Evolutionary conservation across 129 eudicot species (phyloP), one percentile per base, ranked within the genome.

Genomic region (Flaveria sonorensis): DNA sequence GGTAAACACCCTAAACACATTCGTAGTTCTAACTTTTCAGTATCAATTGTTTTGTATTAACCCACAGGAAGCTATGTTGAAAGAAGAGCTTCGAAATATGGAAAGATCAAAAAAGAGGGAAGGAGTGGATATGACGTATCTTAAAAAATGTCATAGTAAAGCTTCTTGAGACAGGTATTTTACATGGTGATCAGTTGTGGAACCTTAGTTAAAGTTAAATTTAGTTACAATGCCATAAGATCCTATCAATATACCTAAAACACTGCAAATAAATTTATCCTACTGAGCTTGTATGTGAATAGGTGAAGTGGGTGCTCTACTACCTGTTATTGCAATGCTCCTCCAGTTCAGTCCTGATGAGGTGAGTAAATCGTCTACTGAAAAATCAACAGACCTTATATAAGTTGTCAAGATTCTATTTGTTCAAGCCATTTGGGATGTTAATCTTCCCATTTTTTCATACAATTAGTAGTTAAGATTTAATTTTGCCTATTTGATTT

Each of bases 301-400:
- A 95, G 99, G 99, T 80, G 99, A 95, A 84, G 99, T 92, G 67
- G 97, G 92, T 82, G 96, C 96, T 57, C 78, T 95, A 79, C 88
- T 95, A 30, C 99, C 99, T 46, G 99, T 95, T 60, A 78, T 95
- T 50, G 99, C 94, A 19, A 95, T 89, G 97, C 97, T 95, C 60
- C 99, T 95, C 59, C 99, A 95, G 50, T 95, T 95, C 86, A 92
- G 97, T 81, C 99, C 99, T 7, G 99, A 95, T 43, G 99, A 95
- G 99, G 99, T 95, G 77, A 86, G 84, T 45, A 73, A 66, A 26
- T 32, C 12, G 21, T 80, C 12, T 71, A 14, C 52, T 50, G 7
- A 64, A 64, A 30, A 19, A 18, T 64, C 24, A 63, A 24, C 42
- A 62, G 39, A 75, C 12, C 23, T 62, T 56, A 20, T 15, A 32